Evolutionary conservation across 306 rosid genomes (phyloP).

Genomic region (Prunus mongolica): DNA sequence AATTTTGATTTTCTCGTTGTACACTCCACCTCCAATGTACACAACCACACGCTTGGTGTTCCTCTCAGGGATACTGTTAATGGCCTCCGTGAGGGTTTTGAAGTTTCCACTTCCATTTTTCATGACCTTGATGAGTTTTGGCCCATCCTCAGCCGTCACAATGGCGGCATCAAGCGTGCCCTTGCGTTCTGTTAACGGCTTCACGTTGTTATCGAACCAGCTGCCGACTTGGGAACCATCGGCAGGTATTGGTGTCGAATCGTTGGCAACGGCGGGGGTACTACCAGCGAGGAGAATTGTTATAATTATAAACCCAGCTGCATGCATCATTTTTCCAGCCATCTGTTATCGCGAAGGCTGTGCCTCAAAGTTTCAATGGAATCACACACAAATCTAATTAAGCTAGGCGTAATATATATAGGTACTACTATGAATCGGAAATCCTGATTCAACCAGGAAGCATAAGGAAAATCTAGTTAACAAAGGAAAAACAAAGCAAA

Average conservation of each 20-base stretch:
- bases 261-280: constrained; percentile 16
- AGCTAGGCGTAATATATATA: no score
- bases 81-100: constrained; percentile 43
- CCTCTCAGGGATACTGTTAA: constrained; percentile 41
- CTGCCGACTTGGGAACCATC: constrained; percentile 8
- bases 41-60: constrained; percentile 48
- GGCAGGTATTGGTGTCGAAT: constrained; percentile 17
- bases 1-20: constrained; percentile 48
- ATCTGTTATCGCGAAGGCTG: background rate
- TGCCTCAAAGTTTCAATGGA: no score
- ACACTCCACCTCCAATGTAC: constrained; percentile 46
- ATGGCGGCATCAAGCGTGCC: constrained; percentile 31
- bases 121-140: constrained; percentile 36
- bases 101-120: constrained; percentile 47
- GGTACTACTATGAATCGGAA: no score
- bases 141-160: constrained; percentile 31
- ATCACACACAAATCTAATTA: no score
- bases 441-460: no score
- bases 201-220: constrained; percentile 43
- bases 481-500: no score
- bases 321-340: constrained; percentile 21
- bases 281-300: background rate
- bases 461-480: no score
- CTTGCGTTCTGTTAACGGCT: background rate
- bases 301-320: background rate